These are phyloP conservation scores for Hebeloma cylindrosporum DNA, from an alignment of 768 basidiomycete genomes.

Conservation along the genomic window DNA sequence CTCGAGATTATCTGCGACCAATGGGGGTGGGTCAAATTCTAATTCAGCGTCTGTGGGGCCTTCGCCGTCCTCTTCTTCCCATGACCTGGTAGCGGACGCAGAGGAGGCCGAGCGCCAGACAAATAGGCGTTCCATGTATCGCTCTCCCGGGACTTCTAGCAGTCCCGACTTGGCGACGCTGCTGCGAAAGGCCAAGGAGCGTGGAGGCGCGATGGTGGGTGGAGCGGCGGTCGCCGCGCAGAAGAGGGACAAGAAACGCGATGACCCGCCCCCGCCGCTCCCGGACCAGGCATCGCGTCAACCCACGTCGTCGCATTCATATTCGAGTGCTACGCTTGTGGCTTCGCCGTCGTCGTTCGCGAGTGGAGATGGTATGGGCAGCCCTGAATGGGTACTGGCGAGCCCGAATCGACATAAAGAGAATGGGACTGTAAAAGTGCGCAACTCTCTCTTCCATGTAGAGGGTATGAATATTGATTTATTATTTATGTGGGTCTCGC, in stretches of 20 bases:
- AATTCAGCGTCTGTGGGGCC: constrained; percentile 24
- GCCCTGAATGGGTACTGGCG: constrained; percentile 45
- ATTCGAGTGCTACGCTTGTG: constrained; percentile 18
- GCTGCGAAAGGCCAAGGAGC: constrained; percentile 78
- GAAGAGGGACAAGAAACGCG: constrained; percentile 20
- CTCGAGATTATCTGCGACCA: constrained; percentile 1
- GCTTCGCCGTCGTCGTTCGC: constrained; percentile 22
- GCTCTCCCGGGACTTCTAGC: constrained; percentile 85
- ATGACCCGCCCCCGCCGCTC: constrained; percentile 19
- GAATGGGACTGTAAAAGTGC: constrained; percentile 52
- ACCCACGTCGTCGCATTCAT: constrained; percentile 10
- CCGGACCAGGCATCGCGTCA: constrained; percentile 13
- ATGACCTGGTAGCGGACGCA: constrained; percentile 62
- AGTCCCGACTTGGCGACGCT: constrained; percentile 91
- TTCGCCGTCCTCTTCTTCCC: constrained; percentile 53
- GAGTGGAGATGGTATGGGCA: constrained; percentile 30
- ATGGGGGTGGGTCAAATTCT: constrained; percentile 19
- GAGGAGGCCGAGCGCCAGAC: constrained; percentile 70
- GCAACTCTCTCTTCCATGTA: constrained; percentile 16
- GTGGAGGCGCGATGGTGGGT: constrained; percentile 42
- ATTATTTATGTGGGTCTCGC: constrained; percentile 10
- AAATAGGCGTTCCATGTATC: constrained; percentile 82
- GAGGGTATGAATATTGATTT: constrained; percentile 2
- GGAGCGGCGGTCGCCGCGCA: constrained; percentile 11
- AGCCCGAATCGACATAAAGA: constrained; percentile 46